Evolutionary conservation across 495 filamentous ascomycete species (phyloP).

Genomic region (Aspergillus ostianus): DNA sequence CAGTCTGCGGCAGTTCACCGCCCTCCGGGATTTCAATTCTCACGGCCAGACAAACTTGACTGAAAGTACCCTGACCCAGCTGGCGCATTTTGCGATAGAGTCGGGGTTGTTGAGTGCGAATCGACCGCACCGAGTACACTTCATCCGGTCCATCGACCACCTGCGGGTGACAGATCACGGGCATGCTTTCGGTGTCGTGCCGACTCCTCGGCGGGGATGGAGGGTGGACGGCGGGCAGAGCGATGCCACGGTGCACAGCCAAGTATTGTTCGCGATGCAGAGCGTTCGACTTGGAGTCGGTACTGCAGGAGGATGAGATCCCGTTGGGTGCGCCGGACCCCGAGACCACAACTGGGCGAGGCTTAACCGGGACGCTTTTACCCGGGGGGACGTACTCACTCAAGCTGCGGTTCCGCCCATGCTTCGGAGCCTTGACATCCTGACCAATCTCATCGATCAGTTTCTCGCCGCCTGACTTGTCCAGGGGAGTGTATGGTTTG

Average conservation of each 20-base stretch:
- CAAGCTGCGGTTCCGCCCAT: slow-evolving; percentile 71
- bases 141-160: slow-evolving; percentile 29
- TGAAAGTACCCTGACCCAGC: slow-evolving; percentile 93
- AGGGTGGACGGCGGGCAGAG: slow-evolving; percentile 54
- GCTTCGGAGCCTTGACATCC: slow-evolving; percentile 36
- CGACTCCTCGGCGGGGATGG: slow-evolving; percentile 73
- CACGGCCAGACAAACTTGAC: slow-evolving; percentile 86
- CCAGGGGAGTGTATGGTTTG: slow-evolving; percentile 36
- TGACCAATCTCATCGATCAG: slow-evolving; percentile 29
- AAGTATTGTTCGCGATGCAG: slow-evolving; percentile 82
- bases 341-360: slow-evolving; percentile 70
- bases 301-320: slow-evolving; percentile 41
- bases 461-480: slow-evolving; percentile 35
- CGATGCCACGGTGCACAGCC: slow-evolving; percentile 70
- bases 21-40: slow-evolving; percentile 43
- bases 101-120: slow-evolving; percentile 43
- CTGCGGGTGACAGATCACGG: slow-evolving; percentile 27
- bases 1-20: slow-evolving; percentile 18
- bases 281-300: slow-evolving; percentile 44
- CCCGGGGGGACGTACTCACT: slow-evolving; percentile 83
- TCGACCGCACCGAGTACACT: slow-evolving; percentile 44
- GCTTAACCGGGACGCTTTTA: slow-evolving; percentile 56
- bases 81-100: slow-evolving; percentile 73
- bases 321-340: slow-evolving; percentile 43
- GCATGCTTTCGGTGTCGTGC: slow-evolving; percentile 33